phyloP scores from a whole-genome alignment of 495 filamentous ascomycete species.

The Penicillium manginii region DNA sequence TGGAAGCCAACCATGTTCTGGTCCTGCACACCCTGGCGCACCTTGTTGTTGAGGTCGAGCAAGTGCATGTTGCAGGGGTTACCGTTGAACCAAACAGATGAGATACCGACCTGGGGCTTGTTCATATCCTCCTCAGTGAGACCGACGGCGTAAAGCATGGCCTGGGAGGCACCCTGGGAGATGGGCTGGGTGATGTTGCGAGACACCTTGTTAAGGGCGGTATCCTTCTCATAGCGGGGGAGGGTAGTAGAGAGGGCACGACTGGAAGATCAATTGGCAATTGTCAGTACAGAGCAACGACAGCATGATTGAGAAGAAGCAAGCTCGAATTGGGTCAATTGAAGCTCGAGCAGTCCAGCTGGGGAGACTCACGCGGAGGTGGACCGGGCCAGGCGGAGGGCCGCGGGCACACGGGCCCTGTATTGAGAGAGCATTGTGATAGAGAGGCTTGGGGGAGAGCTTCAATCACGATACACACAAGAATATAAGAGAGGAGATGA shows the following conservation, averaged over 20 bases:
- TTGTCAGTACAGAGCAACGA: not conserved
- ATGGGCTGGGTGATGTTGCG: conserved; percentile 88
- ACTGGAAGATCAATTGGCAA: conserved; percentile 27
- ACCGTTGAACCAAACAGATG: conserved; percentile 84
- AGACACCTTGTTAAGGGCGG: conserved; percentile 78
- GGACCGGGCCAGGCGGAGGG: conserved; percentile 40
- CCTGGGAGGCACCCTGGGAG: conserved; percentile 96
- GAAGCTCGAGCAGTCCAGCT: conserved; percentile 4
- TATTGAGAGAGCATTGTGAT: conserved; percentile 46
- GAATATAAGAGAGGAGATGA: conserved; percentile 10
- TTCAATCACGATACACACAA: conserved; percentile 17
- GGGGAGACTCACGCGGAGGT: conserved; percentile 26
- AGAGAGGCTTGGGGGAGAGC: conserved; percentile 10
- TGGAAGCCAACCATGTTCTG: conserved; percentile 82
- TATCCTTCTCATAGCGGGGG: conserved; percentile 39
- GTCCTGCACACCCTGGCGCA: conserved; percentile 81
- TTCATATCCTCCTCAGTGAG: conserved; percentile 80
- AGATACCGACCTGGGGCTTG: conserved; percentile 96
- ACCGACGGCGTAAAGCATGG: conserved; percentile 97
- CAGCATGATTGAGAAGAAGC: no score
- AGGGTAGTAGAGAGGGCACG: conserved; percentile 54
- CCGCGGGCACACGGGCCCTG: conserved; percentile 46
- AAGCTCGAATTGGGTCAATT: no score
- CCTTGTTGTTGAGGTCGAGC: conserved; percentile 79
- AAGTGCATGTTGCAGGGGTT: conserved; percentile 99